Percentiles rank a stretch among this genome's conserved stretches.
phyloP scores from a whole-genome alignment of 2,329 filamentous ascomycete genomes.

The Didymella lethalis region DNA sequence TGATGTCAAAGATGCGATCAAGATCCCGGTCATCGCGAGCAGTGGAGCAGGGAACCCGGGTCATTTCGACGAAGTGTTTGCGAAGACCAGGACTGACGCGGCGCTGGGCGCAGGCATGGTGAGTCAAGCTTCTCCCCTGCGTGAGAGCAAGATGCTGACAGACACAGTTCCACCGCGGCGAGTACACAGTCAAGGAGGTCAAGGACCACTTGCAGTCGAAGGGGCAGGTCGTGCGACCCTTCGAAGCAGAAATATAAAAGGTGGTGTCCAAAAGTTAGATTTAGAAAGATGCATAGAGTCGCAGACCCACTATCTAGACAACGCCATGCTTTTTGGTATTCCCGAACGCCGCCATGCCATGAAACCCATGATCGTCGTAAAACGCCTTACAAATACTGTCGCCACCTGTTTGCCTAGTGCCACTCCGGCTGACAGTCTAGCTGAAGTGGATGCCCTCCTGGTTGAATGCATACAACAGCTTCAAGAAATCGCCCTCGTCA shows the following conservation, averaged over 20 bases:
- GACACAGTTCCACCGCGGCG: slow-evolving; percentile 83
- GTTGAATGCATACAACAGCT: slow-evolving; percentile 83
- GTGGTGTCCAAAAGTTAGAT: neutral
- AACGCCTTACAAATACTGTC: slow-evolving; percentile 32
- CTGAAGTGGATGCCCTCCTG: slow-evolving; percentile 92
- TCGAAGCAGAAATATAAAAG: slow-evolving; percentile 60
- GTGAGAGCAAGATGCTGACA: slow-evolving; percentile 1
- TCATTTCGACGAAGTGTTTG: slow-evolving; percentile 92
- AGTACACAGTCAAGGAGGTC: slow-evolving; percentile 94
- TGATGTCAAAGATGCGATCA: slow-evolving; percentile 85
- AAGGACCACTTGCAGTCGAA: slow-evolving; percentile 79
- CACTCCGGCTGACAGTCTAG: slow-evolving; percentile 47
- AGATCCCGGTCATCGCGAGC: slow-evolving; percentile 93
- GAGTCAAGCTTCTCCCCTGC: slow-evolving; percentile 39
- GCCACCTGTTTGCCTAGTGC: too few relatives aligned
- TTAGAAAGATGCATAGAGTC: neutral
- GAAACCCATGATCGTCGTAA: slow-evolving; percentile 12
- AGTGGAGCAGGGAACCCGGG: slow-evolving; percentile 87
- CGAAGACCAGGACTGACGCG: slow-evolving; percentile 84
- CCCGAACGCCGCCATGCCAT: slow-evolving; percentile 25
- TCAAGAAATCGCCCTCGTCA: slow-evolving; percentile 91
- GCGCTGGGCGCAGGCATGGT: slow-evolving; percentile 93
- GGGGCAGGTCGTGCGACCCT: slow-evolving; percentile 80
- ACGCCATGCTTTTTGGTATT: slow-evolving; percentile 37
- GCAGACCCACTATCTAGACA: neutral